A percentile compares a stretch with the other conserved stretches of the same genome.
These are phyloP conservation scores for Diutina pseudorugosa DNA, from an alignment of 1,139 yeast species.

Conservation along the genomic window DNA sequence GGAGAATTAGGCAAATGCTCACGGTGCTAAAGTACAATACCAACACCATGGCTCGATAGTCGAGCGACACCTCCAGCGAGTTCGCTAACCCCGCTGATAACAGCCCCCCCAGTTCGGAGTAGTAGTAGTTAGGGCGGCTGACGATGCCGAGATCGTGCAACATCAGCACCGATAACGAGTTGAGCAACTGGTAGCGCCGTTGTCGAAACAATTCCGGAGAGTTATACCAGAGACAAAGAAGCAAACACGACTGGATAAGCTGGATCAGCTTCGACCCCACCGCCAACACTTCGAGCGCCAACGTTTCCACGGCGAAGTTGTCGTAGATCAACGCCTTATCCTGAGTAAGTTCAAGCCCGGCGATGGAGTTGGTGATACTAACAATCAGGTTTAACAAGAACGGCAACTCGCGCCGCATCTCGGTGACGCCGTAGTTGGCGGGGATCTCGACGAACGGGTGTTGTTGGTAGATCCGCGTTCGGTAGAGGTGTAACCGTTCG, in stretches of 20 bases:
- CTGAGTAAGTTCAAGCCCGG: slow-evolving; percentile 4
- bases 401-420: slow-evolving; percentile 41
- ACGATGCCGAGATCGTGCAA: slow-evolving; percentile 69
- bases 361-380: slow-evolving; percentile 40
- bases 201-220: slow-evolving; percentile 74
- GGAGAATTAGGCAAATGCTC: slow-evolving; percentile 39
- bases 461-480: slow-evolving; percentile 21
- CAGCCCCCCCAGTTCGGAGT: slow-evolving; percentile 12
- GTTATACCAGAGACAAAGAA: slow-evolving; percentile 69
- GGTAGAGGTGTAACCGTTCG: slow-evolving; percentile 30
- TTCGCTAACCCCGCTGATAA: slow-evolving; percentile 12
- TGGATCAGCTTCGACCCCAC: slow-evolving; percentile 66
- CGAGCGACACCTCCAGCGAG: slow-evolving; percentile 12
- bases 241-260: slow-evolving; percentile 46
- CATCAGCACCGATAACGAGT: slow-evolving; percentile 54
- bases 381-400: slow-evolving; percentile 52
- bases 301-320: slow-evolving; percentile 42
- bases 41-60: slow-evolving; percentile 32
- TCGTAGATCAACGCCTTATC: slow-evolving; percentile 34
- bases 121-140: slow-evolving; percentile 29
- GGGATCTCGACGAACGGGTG: slow-evolving; percentile 49
- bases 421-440: slow-evolving; percentile 27
- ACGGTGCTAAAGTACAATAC: slow-evolving; percentile 39
- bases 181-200: slow-evolving; percentile 62
- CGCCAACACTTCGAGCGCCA: slow-evolving; percentile 53